Base-by-base conservation (phyloP, 2,329 filamentous ascomycete species). In the Aspergillus tanneri region DNA sequence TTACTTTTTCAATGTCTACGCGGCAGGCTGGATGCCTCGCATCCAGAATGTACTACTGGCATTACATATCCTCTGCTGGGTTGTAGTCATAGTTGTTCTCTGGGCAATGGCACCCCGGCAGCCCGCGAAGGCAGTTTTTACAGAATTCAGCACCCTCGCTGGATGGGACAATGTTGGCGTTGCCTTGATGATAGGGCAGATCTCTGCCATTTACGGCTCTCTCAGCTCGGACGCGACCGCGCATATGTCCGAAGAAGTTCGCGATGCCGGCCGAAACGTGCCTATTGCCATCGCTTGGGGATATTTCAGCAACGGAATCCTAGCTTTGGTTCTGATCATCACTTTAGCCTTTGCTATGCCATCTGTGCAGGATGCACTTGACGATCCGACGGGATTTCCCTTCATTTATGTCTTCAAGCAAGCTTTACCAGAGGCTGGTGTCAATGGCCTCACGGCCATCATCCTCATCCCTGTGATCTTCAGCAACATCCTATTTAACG, bases 231-330 rank as follows among this genome's bases (percentile, higher is more conserved):
- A 64, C 40, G 59, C 61, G 14, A 61, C 61, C 1, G 46, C 70
- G 59, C 58, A 62, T 40, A 71, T 78, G 57, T 72, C 75, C 4
- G 76, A 78, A 58, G 76, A 78, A 55, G 71, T 77, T 19, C 69
- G 71, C 36, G 69, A 77, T 30, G 73, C 76, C 2, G 67, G 69
- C 3, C 56, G 67, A 24, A 72, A 72, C 42, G 72, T 78, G 2
- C 76, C 76, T 0, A 60, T 68, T 14, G 72, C 72, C 3, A 77
- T 78, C 47, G 63, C 73, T 43, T 71, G 68, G 57, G 69, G 68
- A 12, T 74, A 73, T 55, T 53, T 75, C 21, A 63, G 74, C 45
- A 78, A 77, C 46, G 73, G 73, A 3, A 50, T 65, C 2, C 59
- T 76, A 32, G 74, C 71, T 4, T 64, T 77, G 23, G 60, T 77